Percentiles rank a stretch among this genome's conserved stretches.
Conservation (phyloP, 179 eudicot genomes). For the Silene vulgaris region DNA sequence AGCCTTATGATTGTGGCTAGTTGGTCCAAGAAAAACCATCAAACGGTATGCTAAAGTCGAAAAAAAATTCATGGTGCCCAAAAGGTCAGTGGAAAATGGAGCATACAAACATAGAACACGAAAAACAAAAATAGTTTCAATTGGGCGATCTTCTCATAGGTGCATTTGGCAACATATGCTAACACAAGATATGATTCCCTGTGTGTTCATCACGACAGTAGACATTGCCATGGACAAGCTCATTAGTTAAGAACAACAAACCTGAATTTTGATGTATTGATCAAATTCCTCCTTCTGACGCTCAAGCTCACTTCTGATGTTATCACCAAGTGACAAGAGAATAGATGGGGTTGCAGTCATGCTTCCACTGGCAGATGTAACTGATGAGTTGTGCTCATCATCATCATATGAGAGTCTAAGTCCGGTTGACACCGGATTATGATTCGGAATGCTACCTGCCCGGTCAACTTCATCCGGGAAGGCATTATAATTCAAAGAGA, state of each 20-base stretch:
- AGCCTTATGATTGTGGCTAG: too few relatives aligned
- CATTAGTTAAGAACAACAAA: constrained; percentile 18
- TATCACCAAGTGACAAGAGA: constrained; percentile 60
- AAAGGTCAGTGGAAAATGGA: too few relatives aligned
- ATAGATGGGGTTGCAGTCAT: constrained; percentile 55
- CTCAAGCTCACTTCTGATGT: constrained; percentile 64
- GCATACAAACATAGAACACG: too few relatives aligned
- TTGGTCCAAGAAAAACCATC: too few relatives aligned
- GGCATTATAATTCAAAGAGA: constrained; percentile 51
- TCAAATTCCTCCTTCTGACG: constrained; percentile 79
- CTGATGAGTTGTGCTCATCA: constrained; percentile 87
- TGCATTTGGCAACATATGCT: too few relatives aligned
- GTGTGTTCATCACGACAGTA: not conserved
- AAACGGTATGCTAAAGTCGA: too few relatives aligned
- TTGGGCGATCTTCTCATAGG: too few relatives aligned
- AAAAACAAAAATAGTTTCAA: too few relatives aligned
- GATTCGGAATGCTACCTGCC: constrained; percentile 53
- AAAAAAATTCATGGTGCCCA: too few relatives aligned
- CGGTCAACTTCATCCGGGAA: constrained; percentile 57
- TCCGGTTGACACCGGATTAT: constrained; percentile 80
- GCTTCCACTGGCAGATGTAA: constrained; percentile 82
- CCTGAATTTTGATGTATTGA: constrained; percentile 75
- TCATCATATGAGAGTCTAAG: constrained; percentile 84
- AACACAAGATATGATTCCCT: too few relatives aligned
- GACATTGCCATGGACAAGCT: not conserved